A percentile compares a stretch with the other conserved stretches of the same genome.
Evolutionary conservation across 2,329 filamentous ascomycete species (phyloP).

Genomic region (Monosporascus cannonballus): DNA sequence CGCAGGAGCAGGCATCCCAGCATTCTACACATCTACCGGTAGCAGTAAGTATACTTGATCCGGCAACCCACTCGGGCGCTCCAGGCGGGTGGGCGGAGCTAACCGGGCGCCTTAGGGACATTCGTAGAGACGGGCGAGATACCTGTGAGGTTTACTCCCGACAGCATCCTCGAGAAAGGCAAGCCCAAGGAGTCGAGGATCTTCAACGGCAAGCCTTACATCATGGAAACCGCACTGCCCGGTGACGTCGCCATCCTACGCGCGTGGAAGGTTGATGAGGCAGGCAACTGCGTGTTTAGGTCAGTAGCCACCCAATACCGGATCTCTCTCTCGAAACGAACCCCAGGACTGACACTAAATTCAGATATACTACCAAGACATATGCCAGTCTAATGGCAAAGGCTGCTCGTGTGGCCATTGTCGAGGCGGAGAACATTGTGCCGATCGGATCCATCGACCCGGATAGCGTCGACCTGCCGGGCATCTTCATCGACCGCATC

Average conservation of each 20-base stretch:
- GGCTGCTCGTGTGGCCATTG: conserved; percentile 70
- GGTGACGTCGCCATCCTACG: conserved; percentile 74
- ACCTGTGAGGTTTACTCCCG: conserved; percentile 53
- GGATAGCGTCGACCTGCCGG: conserved; percentile 70
- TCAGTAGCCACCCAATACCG: conserved; percentile 26
- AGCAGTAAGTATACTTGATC: conserved; percentile 40
- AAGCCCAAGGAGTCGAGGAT: conserved; percentile 63
- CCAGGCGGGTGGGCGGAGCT: conserved; percentile 6
- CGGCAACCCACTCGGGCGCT: not conserved
- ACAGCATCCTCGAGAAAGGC: conserved; percentile 57
- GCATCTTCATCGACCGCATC: conserved; percentile 78
- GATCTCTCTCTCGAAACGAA: not conserved
- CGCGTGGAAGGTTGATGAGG: conserved; percentile 69
- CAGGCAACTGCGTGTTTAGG: conserved; percentile 75
- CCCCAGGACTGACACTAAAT: not conserved
- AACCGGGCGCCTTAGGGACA: conserved; percentile 39
- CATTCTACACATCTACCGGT: conserved; percentile 75
- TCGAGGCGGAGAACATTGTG: conserved; percentile 82
- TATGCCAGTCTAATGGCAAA: conserved; percentile 77
- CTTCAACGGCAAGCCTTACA: conserved; percentile 66
- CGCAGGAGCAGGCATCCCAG: conserved; percentile 70
- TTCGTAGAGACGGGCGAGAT: conserved; percentile 64
- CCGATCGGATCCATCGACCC: conserved; percentile 66
- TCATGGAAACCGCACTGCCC: conserved; percentile 71
- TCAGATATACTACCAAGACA: conserved; percentile 64